phyloP scores from a whole-genome alignment of 208 protist species.

The Acanthamoeba healyi region DNA sequence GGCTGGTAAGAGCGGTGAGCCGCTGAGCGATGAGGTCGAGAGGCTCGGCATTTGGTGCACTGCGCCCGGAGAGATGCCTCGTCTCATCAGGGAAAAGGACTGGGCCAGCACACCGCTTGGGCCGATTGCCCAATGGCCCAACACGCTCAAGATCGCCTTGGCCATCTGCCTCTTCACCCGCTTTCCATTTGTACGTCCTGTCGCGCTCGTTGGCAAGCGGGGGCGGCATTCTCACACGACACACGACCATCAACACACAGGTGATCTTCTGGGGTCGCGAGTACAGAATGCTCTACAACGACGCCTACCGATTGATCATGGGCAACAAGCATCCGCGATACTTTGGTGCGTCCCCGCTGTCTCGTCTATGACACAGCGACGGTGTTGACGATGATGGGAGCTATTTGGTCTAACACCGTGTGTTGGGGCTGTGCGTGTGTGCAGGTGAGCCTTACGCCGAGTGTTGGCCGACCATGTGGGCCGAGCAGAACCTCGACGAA shows the following conservation, averaged over 20 bases:
- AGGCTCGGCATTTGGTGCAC: slow-evolving; percentile 21
- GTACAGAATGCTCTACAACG: slow-evolving; percentile 17
- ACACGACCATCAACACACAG: not conserved
- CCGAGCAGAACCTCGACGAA: slow-evolving; percentile 27
- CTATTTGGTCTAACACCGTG: no score
- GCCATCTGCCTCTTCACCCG: slow-evolving; percentile 21
- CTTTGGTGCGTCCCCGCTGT: no score
- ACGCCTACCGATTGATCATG: not conserved
- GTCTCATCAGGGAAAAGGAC: slow-evolving; percentile 36
- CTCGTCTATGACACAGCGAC: no score
- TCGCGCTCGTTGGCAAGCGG: no score
- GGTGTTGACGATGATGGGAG: no score
- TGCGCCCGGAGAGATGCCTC: not conserved
- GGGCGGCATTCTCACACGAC: no score
- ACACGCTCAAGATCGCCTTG: slow-evolving; percentile 8
- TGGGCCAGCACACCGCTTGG: slow-evolving; percentile 19
- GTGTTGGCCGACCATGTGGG: slow-evolving; percentile 43
- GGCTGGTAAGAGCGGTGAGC: not conserved
- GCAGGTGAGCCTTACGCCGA: slow-evolving; percentile 15
- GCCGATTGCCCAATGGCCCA: not conserved
- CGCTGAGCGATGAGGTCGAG: slow-evolving; percentile 5
- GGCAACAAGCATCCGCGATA: not conserved
- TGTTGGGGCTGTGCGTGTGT: no score
- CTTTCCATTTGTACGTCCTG: slow-evolving; percentile 25
- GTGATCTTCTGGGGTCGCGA: slow-evolving; percentile 11